Evolutionary conservation across 169 alveolate genomes (phyloP).

Genomic region (Eimeria sp.): DNA sequence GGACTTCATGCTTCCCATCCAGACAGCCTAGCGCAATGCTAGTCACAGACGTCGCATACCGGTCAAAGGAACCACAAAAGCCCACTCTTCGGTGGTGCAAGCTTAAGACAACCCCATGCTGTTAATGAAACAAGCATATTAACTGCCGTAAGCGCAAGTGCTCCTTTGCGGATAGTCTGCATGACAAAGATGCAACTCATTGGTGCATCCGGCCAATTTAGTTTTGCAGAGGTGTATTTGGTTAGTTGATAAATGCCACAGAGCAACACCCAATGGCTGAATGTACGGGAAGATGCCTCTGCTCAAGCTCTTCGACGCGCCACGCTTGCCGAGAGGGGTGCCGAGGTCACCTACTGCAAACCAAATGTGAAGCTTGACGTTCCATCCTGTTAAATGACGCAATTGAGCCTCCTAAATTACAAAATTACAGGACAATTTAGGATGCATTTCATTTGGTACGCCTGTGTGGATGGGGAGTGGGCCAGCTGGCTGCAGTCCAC

Average conservation of each 20-base stretch:
- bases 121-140: not conserved
- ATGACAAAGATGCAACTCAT: not conserved
- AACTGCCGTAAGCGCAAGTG: not conserved
- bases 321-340: not conserved
- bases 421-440: not conserved
- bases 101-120: not conserved
- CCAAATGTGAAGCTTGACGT: not conserved
- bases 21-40: not conserved
- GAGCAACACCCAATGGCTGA: not conserved
- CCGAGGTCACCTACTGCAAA: not conserved
- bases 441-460: not conserved
- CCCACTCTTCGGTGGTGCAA: not conserved
- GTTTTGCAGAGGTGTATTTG: not conserved
- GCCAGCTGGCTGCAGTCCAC: slow-evolving; percentile 55
- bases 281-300: not conserved
- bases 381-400: not conserved
- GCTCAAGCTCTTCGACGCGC: slow-evolving; percentile 5
- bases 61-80: not conserved
- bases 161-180: not conserved
- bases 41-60: not conserved
- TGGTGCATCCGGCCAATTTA: not conserved
- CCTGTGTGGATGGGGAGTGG: slow-evolving; percentile 11
- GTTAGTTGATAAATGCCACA: not conserved
- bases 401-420: not conserved
- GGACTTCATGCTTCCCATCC: not conserved